These are phyloP conservation scores for Tuber calosporum DNA, from an alignment of 495 filamentous ascomycete genomes.

Conservation along the genomic window DNA sequence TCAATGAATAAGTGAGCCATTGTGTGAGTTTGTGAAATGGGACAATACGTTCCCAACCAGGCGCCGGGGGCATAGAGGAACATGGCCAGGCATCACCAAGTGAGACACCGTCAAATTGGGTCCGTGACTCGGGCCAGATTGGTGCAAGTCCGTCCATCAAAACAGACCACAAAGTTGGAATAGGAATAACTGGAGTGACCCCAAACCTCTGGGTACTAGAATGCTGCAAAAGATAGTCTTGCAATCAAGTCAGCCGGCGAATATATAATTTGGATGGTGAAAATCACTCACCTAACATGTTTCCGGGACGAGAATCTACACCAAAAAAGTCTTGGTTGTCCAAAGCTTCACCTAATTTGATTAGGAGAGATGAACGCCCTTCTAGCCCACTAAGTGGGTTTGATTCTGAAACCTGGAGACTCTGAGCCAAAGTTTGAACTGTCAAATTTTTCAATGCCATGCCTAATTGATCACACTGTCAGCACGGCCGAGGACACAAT, in stretches of 20 bases:
- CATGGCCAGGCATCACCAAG: conserved; percentile 95
- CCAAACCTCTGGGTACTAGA: conserved; percentile 79
- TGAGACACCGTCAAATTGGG: conserved; percentile 76
- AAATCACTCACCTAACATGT: conserved; percentile 72
- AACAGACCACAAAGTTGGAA: conserved; percentile 87
- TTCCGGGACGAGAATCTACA: conserved; percentile 74
- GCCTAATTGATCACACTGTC: conserved; percentile 18
- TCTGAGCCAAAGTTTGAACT: conserved; percentile 64
- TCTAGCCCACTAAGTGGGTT: conserved; percentile 86
- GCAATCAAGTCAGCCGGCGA: neutral
- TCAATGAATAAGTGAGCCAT: conserved; percentile 82
- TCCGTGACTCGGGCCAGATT: conserved; percentile 86
- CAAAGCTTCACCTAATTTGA: conserved; percentile 67
- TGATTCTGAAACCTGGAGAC: conserved; percentile 70
- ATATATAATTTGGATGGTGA: conserved; percentile 21
- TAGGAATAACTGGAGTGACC: conserved; percentile 66
- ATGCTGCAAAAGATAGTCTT: conserved; percentile 90
- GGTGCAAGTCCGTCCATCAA: conserved; percentile 78
- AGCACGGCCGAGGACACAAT: neutral
- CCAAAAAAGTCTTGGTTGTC: conserved; percentile 82
- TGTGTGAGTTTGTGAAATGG: conserved; percentile 92
- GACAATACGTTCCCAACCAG: conserved; percentile 81
- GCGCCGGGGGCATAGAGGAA: conserved; percentile 68
- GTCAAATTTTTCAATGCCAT: conserved; percentile 69
- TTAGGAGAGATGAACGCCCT: conserved; percentile 72